Conservation (phyloP, 768 basidiomycete species). For the Pleurotus citrinopileatus region DNA sequence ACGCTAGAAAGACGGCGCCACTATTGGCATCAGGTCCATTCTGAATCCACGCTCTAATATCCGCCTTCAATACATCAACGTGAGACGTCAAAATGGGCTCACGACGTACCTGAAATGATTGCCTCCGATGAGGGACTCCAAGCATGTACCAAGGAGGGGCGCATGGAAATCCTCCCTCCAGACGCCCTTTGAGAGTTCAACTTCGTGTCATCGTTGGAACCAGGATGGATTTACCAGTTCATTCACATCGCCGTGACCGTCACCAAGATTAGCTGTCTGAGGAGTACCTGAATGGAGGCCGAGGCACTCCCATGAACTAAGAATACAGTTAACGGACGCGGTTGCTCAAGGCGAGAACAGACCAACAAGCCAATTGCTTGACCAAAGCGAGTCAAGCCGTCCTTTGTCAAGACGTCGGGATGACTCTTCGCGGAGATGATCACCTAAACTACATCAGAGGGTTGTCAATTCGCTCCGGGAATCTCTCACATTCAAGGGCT, state of each 20-base stretch:
- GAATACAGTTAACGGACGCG: constrained; percentile 13
- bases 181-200: constrained; percentile 53
- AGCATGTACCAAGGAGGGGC: constrained; percentile 61
- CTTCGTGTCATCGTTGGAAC: not conserved
- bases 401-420: constrained; percentile 49
- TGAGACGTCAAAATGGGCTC: constrained; percentile 21
- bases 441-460: too few relatives aligned
- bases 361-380: constrained; percentile 62
- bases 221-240: constrained; percentile 41
- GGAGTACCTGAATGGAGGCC: constrained; percentile 66
- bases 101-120: constrained; percentile 58
- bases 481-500: constrained; percentile 72
- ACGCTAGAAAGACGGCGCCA: constrained; percentile 62
- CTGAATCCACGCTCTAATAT: constrained; percentile 53
- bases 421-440: constrained; percentile 69
- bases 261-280: constrained; percentile 76
- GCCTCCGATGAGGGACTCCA: constrained; percentile 76
- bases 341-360: constrained; percentile 21
- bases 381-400: constrained; percentile 58
- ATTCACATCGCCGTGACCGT: constrained; percentile 62
- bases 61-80: constrained; percentile 15
- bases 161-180: constrained; percentile 78
- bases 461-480: constrained; percentile 6
- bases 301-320: constrained; percentile 56
- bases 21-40: constrained; percentile 46